phyloP scores from a whole-genome alignment of 495 filamentous ascomycete species.

The Coniosporium apollinis region DNA sequence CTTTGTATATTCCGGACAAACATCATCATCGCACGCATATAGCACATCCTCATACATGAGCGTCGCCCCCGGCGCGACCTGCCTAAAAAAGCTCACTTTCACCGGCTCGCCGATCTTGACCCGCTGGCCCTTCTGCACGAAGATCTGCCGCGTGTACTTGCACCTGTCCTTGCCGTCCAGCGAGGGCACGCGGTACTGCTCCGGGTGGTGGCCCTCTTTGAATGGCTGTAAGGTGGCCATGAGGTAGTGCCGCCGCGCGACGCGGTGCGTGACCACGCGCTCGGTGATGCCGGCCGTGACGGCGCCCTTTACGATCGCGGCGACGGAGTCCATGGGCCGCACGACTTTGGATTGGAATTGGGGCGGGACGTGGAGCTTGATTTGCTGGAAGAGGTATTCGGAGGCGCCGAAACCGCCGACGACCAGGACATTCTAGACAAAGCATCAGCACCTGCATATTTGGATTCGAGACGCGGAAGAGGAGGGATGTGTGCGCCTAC shows the following conservation, averaged over 20 bases:
- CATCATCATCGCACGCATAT: constrained; percentile 95
- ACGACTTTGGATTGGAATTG: constrained; percentile 67
- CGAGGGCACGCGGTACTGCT: constrained; percentile 91
- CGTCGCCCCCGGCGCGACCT: constrained; percentile 91
- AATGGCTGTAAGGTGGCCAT: constrained; percentile 98
- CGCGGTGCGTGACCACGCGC: constrained; percentile 86
- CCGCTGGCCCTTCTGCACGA: constrained; percentile 95
- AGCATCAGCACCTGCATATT: constrained; percentile 20
- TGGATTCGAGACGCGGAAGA: too few species aligned
- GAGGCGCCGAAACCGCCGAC: constrained; percentile 62
- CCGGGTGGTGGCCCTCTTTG: constrained; percentile 96
- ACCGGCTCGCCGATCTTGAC: constrained; percentile 98
- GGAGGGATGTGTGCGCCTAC: constrained; percentile 29
- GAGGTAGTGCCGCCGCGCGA: constrained; percentile 95
- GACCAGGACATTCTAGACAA: constrained; percentile 47
- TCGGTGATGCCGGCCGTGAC: constrained; percentile 89
- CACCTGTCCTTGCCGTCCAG: constrained; percentile 94
- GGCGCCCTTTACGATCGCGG: constrained; percentile 61
- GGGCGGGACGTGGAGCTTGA: constrained; percentile 65
- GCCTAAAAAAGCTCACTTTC: constrained; percentile 96
- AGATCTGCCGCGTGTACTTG: constrained; percentile 98
- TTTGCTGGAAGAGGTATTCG: constrained; percentile 67
- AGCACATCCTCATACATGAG: constrained; percentile 99
- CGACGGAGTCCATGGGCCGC: constrained; percentile 61
- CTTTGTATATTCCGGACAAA: constrained; percentile 97